Conservation (phyloP, 805 yeast genomes). For the Zygosaccharomyces bisporus region DNA sequence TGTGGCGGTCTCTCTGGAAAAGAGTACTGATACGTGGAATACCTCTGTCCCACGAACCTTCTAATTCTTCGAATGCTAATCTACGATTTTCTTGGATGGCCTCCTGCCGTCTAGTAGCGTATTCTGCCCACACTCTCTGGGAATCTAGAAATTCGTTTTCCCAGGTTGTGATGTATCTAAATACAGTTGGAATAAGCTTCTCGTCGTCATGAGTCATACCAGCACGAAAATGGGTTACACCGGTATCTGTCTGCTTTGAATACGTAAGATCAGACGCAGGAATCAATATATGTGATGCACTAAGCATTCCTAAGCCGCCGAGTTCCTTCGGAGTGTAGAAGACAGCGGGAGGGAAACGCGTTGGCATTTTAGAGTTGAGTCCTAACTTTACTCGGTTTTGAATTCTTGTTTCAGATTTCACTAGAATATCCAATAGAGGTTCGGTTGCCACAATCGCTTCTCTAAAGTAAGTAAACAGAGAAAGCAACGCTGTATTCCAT, state of each 20-base stretch:
- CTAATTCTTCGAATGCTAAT: conserved; percentile 87
- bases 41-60: conserved; percentile 95
- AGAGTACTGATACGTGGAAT: conserved; percentile 92
- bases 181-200: conserved; percentile 85
- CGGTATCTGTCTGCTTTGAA: conserved; percentile 92
- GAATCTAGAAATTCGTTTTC: conserved; percentile 93
- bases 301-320: conserved; percentile 96
- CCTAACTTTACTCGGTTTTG: conserved; percentile 95
- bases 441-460: conserved; percentile 90
- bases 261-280: conserved; percentile 90
- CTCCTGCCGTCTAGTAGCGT: conserved; percentile 82
- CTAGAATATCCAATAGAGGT: conserved; percentile 70
- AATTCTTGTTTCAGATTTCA: conserved; percentile 86
- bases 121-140: conserved; percentile 96
- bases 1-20: conserved; percentile 92
- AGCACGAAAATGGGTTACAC: conserved; percentile 88
- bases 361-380: conserved; percentile 95
- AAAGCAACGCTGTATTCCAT: conserved; percentile 90
- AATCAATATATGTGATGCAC: conserved; percentile 92
- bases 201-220: conserved; percentile 85
- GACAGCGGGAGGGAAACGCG: conserved; percentile 97
- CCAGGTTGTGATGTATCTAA: conserved; percentile 92
- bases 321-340: conserved; percentile 96
- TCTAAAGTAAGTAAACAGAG: conserved; percentile 84
- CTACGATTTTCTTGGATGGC: conserved; percentile 83